Conservation (phyloP, 805 yeast species). For the Myxozyma nipponensis region DNA sequence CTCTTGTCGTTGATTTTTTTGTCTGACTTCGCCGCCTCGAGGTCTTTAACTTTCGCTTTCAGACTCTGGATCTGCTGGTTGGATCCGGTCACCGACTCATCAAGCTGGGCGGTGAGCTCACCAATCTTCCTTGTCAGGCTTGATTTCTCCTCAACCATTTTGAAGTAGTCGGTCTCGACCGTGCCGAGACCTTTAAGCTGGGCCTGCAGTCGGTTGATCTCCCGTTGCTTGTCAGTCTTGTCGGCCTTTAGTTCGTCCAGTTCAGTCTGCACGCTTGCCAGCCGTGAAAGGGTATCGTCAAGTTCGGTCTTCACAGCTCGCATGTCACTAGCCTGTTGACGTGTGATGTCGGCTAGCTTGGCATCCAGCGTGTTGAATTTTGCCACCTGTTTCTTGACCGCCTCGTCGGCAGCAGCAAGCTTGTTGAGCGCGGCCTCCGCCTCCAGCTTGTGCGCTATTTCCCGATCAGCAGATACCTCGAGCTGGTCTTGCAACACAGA, state of each 20-base stretch:
- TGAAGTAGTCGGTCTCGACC: slow-evolving; percentile 1
- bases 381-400: not conserved
- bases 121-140: not conserved
- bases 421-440: not conserved
- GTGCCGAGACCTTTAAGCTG: slow-evolving; percentile 1
- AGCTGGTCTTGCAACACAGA: not conserved
- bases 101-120: slow-evolving; percentile 2
- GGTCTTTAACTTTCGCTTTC: slow-evolving; percentile 1
- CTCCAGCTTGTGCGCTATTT: not conserved
- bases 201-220: not conserved
- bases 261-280: not conserved
- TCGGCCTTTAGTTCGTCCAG: not conserved
- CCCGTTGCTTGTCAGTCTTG: not conserved
- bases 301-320: not conserved
- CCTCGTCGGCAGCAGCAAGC: not conserved
- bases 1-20: slow-evolving; percentile 13
- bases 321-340: too few relatives aligned
- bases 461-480: not conserved
- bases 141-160: not conserved
- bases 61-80: slow-evolving; percentile 10
- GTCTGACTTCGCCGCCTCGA: slow-evolving; percentile 10
- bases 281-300: not conserved
- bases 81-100: slow-evolving; percentile 1
- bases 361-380: too few relatives aligned
- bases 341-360: too few relatives aligned